Base-by-base conservation (phyloP, 176 grass and related monocot genomes). In the Elymus sibiricus region DNA sequence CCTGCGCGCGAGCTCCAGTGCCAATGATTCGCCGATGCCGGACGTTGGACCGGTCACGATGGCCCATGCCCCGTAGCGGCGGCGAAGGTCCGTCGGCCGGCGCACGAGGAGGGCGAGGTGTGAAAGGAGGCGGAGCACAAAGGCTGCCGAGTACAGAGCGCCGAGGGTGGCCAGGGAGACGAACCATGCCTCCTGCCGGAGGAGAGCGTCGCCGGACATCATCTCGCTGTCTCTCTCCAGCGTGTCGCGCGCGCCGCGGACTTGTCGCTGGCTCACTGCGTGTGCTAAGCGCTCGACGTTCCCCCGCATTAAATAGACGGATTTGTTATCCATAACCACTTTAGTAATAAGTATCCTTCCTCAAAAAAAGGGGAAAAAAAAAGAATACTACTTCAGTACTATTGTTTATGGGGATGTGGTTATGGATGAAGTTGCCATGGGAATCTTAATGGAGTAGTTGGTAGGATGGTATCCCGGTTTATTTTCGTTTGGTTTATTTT, bases 11-110 rank as follows among this genome's bases (percentile, higher is more conserved):
- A 94, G 80, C 59, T 90, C 79, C 21, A 87, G 27, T 10, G 90
- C 90, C 51, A 90, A 43, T 40, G 89, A 83, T 7, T 62, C 79
- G 27, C 93, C 90, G 64, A 94, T 87, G 55, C 93, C 93, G 9
- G 86, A 86, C 21, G 90, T 94, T 47, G 93, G 77, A 5, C 87
- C 87, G 9, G 87, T 88, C 25, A 93, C 83, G 37, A 93, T 13
- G 25, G 92, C 92, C 92, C 88, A 90, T 29, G 79, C 46, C 47
- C 88, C 88, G 82, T 90, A 93, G 31, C 37, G 25, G 39, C 21
- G 38, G 49, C 64, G 80, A 62, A 88, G 81, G 31, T 88, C 55
- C 53, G n/a, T 79, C 4, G 65, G 65, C 16, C 70, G 70, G 3
- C 70, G 39, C 2, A 73, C 39, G 12, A 73, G n/a, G 39, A 73